Base-by-base conservation (phyloP, 805 yeast genomes). In the Danielia oregonensis region DNA sequence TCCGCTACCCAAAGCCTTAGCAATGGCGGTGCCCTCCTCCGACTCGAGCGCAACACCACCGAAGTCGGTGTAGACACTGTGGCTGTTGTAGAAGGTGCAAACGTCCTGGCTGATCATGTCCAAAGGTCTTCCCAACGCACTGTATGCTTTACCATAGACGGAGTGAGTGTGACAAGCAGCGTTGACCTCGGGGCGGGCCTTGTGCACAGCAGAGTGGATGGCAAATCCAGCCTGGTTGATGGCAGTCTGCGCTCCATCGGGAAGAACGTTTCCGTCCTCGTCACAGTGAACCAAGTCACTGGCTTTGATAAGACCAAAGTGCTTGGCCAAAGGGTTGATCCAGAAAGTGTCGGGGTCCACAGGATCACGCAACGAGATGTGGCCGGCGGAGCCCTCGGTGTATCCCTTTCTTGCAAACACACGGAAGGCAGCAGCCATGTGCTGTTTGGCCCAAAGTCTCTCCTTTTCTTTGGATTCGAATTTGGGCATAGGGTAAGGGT, bases 161-260 rank as follows among this genome's bases (percentile, higher is more conserved):
- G 39, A 35, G 24, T 40, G 44, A 13, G 44, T 35, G 24, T 40
- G 44, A 17, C 44, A 40, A 5, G 44, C 42, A 3, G 44, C 41
- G 24, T 34, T 29, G 16, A 40, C 24, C 5, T 40, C 44, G 6
- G 44, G 44, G 6, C 42, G 24, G 3, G 38, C 41, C 24, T 24
- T 26, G 7, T 28, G 41, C 9, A 40, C 9, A 6, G 38, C 33
- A 29, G 28, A 23, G 12, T 40, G 44, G 36, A 40, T 40, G 19
- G 42, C 35, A 15, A 35, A 40, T 10, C 44, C 44, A 2, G 44
- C 44, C 3, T 39, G 39, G 26, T 40, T 40, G 15, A 40, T 37
- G 12, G 42, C 28, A 4, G 37, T 30, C 35, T 37, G 39, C 32
- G 29, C 23, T n/a, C 44, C 44, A 17, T 37, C 42, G 4, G 33